Conservation (phyloP, 176 grass and related monocot species). For the Carex cristatella region DNA sequence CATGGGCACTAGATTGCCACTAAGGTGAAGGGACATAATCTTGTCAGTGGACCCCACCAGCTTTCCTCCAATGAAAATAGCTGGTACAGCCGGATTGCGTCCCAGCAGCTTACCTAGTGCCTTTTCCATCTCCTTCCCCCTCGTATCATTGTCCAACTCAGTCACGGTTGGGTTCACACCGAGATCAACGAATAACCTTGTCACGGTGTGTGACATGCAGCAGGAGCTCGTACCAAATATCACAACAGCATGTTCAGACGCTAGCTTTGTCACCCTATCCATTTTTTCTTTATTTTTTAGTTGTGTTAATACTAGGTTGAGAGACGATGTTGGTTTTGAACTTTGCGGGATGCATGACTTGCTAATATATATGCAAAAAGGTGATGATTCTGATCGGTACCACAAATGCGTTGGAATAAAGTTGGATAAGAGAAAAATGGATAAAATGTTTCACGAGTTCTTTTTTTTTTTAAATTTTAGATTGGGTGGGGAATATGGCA, state of each 20-base stretch:
- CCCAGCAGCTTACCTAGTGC: conserved; percentile 28
- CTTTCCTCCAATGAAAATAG: conserved; percentile 54
- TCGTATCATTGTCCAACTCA: conserved; percentile 40
- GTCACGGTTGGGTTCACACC: conserved; percentile 41
- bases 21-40: conserved; percentile 54
- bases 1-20: conserved; percentile 45
- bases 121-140: conserved; percentile 42
- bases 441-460: neutral
- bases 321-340: conserved; percentile 1
- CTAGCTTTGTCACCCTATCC: conserved; percentile 65
- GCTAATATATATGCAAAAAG: conserved; percentile 34
- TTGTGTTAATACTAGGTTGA: neutral
- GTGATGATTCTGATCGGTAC: conserved; percentile 2
- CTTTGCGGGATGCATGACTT: neutral
- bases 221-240: conserved; percentile 81
- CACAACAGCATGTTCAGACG: conserved; percentile 60
- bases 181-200: conserved; percentile 45
- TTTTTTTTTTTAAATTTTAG: neutral
- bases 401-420: conserved; percentile 28
- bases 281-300: neutral
- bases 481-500: conserved; percentile 16
- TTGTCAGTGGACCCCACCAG: conserved; percentile 51
- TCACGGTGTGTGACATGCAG: conserved; percentile 85
- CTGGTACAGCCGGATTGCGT: conserved; percentile 25
- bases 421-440: conserved; percentile 4